phyloP scores from a whole-genome alignment of 352 stramenopile species.

The Pythium sukuiense region DNA sequence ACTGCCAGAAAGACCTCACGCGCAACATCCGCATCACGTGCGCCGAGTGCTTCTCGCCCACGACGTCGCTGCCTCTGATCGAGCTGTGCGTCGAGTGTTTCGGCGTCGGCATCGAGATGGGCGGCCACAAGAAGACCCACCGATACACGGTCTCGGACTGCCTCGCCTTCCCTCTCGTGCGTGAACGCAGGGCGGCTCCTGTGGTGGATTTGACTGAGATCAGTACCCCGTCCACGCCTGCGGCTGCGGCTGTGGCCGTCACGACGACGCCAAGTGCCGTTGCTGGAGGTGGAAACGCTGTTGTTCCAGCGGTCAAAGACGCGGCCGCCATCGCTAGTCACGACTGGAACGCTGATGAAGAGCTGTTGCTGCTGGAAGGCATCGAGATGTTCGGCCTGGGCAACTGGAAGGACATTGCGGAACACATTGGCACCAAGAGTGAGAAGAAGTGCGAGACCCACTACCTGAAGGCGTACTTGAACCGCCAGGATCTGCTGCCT shows the following conservation, averaged over 20 bases:
- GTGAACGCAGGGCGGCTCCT: slow-evolving; percentile 31
- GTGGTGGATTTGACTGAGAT: slow-evolving; percentile 3
- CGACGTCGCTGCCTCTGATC: slow-evolving; percentile 45
- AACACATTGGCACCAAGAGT: slow-evolving; percentile 83
- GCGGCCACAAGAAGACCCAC: slow-evolving; percentile 81
- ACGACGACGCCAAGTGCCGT: slow-evolving; percentile 7
- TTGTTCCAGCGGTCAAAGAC: slow-evolving; percentile 19
- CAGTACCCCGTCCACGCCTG: slow-evolving; percentile 5
- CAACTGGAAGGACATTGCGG: slow-evolving; percentile 95
- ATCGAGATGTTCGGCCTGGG: slow-evolving; percentile 96
- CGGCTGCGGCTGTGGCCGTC: not conserved
- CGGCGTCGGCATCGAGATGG: slow-evolving; percentile 74
- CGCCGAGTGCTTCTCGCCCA: slow-evolving; percentile 54
- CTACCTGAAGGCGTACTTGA: slow-evolving; percentile 85
- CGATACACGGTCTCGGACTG: slow-evolving; percentile 83
- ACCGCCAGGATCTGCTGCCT: slow-evolving; percentile 54
- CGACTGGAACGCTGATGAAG: slow-evolving; percentile 94
- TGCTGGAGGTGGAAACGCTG: not conserved
- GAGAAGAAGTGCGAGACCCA: slow-evolving; percentile 90
- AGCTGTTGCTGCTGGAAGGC: slow-evolving; percentile 94
- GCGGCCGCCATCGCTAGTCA: slow-evolving; percentile 15
- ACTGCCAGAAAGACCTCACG: slow-evolving; percentile 84
- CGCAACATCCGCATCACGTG: slow-evolving; percentile 87
- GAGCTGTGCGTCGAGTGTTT: slow-evolving; percentile 97
- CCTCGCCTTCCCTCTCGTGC: slow-evolving; percentile 72